A percentile compares a stretch with the other conserved stretches of the same genome.
phyloP scores from a whole-genome alignment of 768 basidiomycete species.

The Russula olivacea region DNA sequence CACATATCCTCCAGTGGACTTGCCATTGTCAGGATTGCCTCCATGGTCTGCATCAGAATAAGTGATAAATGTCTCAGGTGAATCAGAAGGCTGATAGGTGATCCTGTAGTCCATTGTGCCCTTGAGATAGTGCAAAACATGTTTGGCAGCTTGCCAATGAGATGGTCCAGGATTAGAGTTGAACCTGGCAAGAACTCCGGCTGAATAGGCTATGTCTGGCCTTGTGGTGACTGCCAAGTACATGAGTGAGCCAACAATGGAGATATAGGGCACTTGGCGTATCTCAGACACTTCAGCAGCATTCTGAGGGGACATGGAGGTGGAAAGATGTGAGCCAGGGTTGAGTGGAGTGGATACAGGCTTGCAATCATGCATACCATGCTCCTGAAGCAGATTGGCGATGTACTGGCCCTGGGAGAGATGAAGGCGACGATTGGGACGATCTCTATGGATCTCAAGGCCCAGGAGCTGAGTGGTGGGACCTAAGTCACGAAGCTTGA shows the following conservation, averaged over 20 bases:
- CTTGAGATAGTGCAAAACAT: too few relatives aligned
- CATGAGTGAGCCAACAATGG: too few relatives aligned
- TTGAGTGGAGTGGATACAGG: not conserved
- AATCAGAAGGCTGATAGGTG: not conserved
- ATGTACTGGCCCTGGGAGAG: not conserved
- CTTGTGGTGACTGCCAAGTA: too few relatives aligned
- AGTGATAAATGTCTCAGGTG: not conserved
- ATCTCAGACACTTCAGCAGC: not conserved
- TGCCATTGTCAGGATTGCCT: constrained; percentile 16
- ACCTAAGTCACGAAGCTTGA: not conserved
- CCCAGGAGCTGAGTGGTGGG: not conserved
- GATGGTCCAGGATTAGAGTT: not conserved
- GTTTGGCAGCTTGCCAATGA: not conserved
- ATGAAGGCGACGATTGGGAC: not conserved
- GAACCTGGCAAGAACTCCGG: not conserved
- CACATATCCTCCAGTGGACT: not conserved
- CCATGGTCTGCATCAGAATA: constrained; percentile 14
- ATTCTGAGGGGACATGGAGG: constrained; percentile 2
- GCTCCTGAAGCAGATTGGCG: too few relatives aligned
- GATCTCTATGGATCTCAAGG: not conserved
- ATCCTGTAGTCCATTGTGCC: not conserved
- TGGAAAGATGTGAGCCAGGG: constrained; percentile 6
- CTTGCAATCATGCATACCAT: not conserved
- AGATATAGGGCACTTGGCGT: constrained; percentile 1
- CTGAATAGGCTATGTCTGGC: too few relatives aligned